A percentile compares a stretch with the other conserved stretches of the same genome.
Evolutionary conservation across 306 rosid genomes (phyloP).

Genomic region (Trichosanthes cucumerina): DNA sequence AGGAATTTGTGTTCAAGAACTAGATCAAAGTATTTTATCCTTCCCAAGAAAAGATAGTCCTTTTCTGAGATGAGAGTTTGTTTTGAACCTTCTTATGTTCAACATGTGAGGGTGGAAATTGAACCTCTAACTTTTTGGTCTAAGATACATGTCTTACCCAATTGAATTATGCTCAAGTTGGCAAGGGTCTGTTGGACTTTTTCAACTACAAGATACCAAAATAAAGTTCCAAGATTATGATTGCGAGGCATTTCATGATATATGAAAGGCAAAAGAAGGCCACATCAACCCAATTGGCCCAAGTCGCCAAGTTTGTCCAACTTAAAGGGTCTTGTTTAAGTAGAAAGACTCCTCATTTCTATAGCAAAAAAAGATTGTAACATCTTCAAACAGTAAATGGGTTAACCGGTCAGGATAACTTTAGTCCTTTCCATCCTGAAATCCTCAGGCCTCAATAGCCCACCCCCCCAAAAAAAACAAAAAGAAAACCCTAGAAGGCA

Average conservation of each 20-base stretch:
- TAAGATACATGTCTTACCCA: too few relatives aligned
- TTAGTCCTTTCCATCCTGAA: background rate
- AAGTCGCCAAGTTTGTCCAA: background rate
- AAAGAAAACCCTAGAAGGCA: background rate
- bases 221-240: background rate
- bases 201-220: background rate
- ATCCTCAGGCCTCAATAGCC: background rate
- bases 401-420: background rate
- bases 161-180: too few relatives aligned
- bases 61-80: too few relatives aligned
- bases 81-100: too few relatives aligned
- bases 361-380: background rate
- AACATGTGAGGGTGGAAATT: too few relatives aligned
- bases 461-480: too few relatives aligned
- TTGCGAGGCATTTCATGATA: background rate
- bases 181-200: background rate
- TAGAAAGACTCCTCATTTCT: background rate
- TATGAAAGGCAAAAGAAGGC: background rate
- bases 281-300: background rate
- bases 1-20: background rate
- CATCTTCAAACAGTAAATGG: background rate
- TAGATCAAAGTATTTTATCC: background rate
- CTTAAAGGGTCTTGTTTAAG: background rate
- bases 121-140: too few relatives aligned
- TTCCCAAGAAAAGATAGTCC: background rate